Evolutionary conservation across 2,329 filamentous ascomycete species (phyloP).

Genomic region (Penicillium sp.): DNA sequence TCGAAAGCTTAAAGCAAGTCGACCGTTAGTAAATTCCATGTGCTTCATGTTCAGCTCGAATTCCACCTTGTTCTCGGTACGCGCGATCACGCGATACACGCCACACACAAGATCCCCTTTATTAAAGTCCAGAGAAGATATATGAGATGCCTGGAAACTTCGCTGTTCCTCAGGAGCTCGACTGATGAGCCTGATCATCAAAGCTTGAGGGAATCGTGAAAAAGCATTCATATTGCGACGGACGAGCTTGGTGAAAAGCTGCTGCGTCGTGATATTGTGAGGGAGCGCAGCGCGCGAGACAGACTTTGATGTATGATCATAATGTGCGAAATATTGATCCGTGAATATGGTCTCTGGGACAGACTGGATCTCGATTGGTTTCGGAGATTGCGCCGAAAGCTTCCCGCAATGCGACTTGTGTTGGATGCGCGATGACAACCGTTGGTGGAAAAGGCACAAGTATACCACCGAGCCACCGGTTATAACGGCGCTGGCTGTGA

Average conservation of each 20-base stretch:
- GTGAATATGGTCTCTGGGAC: conserved; percentile 29
- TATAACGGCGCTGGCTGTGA: conserved; percentile 22
- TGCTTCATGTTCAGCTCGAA: conserved; percentile 33
- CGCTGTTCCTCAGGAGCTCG: conserved; percentile 16
- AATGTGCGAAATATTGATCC: conserved; percentile 25
- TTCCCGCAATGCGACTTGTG: conserved; percentile 27
- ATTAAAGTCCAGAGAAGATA: conserved; percentile 34
- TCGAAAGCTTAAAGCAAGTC: conserved; percentile 32
- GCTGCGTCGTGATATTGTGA: conserved; percentile 14
- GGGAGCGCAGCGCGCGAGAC: conserved; percentile 29
- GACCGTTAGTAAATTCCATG: conserved; percentile 25
- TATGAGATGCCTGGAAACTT: conserved; percentile 33
- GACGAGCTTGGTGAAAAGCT: conserved; percentile 35
- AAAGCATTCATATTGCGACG: conserved; percentile 42
- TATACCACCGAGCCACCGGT: conserved; percentile 28
- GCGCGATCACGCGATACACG: conserved; percentile 33
- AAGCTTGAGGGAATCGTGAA: conserved; percentile 39
- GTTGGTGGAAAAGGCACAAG: conserved; percentile 30
- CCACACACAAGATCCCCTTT: conserved; percentile 40
- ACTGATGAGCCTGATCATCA: conserved; percentile 30
- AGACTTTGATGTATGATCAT: conserved; percentile 30
- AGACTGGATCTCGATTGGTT: conserved; percentile 26
- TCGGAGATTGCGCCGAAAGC: conserved; percentile 18
- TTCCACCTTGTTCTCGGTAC: conserved; percentile 35
- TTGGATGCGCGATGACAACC: conserved; percentile 29